These are phyloP conservation scores for Mrakia blollopis DNA, from an alignment of 768 basidiomycete species.

Conservation along the genomic window DNA sequence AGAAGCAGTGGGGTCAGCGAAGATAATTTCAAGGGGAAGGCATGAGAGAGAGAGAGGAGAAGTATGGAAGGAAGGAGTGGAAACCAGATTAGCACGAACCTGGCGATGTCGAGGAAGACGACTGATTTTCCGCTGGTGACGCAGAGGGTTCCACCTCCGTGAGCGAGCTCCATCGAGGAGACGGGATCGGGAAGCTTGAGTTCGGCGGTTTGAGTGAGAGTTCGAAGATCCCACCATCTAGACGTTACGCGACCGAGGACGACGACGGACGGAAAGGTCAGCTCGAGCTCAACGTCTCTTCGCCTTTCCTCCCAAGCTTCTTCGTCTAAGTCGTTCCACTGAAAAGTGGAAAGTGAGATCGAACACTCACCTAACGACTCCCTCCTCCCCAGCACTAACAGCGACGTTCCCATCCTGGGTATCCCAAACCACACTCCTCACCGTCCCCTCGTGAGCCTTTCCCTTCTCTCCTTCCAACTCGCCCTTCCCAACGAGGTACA, in stretches of 20 bases:
- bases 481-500: conserved; percentile 64
- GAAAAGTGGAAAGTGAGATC: not conserved
- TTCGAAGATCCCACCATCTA: conserved; percentile 88
- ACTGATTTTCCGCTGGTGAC: conserved; percentile 89
- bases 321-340: too few relatives aligned
- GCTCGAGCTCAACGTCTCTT: conserved; percentile 8
- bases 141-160: conserved; percentile 69
- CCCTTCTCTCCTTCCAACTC: conserved; percentile 38
- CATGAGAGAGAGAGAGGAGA: conserved; percentile 25
- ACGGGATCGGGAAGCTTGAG: conserved; percentile 72
- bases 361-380: conserved; percentile 77
- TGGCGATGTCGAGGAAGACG: conserved; percentile 65
- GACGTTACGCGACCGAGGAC: conserved; percentile 55
- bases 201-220: conserved; percentile 63
- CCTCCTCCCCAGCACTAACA: conserved; percentile 88
- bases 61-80: not conserved
- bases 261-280: conserved; percentile 24
- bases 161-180: conserved; percentile 89
- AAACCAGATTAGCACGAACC: conserved; percentile 39
- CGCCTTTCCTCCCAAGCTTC: not conserved
- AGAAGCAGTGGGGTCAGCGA: conserved; percentile 32
- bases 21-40: conserved; percentile 39
- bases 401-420: conserved; percentile 67
- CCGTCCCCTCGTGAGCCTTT: conserved; percentile 75
- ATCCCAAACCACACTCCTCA: conserved; percentile 92